Evolutionary conservation across 495 filamentous ascomycete species (phyloP).

Genomic region (Trichoderma gamsii): DNA sequence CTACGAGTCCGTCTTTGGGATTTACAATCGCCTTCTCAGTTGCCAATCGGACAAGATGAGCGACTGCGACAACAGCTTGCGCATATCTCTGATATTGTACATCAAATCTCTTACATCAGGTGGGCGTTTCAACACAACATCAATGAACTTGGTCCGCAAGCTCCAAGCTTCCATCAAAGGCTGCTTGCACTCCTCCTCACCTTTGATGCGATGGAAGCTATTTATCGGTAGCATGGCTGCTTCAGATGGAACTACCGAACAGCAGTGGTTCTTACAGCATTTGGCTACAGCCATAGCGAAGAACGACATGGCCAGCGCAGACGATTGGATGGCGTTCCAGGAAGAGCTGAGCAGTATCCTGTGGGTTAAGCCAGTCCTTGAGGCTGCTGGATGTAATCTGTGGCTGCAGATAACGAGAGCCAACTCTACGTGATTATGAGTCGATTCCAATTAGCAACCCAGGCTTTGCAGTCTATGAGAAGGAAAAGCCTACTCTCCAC

Average conservation of each 20-base stretch:
- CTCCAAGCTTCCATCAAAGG: background rate
- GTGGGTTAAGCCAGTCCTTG: background rate
- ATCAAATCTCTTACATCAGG: background rate
- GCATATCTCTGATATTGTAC: background rate
- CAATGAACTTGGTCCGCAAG: background rate
- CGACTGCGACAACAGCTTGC: background rate
- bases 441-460: background rate
- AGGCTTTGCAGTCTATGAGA: no score
- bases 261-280: background rate
- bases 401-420: background rate
- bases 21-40: slow-evolving; percentile 1
- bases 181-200: background rate
- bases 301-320: background rate
- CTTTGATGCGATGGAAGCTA: background rate
- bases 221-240: background rate
- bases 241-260: background rate
- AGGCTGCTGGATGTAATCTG: background rate
- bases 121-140: background rate
- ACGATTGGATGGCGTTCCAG: background rate
- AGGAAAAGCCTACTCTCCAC: no score
- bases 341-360: background rate
- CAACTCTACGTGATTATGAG: background rate
- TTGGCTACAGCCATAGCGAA: background rate
- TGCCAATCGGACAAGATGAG: slow-evolving; percentile 1
- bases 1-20: background rate